phyloP scores from a whole-genome alignment of 2,329 filamentous ascomycete species.

The Fusarium sp. region DNA sequence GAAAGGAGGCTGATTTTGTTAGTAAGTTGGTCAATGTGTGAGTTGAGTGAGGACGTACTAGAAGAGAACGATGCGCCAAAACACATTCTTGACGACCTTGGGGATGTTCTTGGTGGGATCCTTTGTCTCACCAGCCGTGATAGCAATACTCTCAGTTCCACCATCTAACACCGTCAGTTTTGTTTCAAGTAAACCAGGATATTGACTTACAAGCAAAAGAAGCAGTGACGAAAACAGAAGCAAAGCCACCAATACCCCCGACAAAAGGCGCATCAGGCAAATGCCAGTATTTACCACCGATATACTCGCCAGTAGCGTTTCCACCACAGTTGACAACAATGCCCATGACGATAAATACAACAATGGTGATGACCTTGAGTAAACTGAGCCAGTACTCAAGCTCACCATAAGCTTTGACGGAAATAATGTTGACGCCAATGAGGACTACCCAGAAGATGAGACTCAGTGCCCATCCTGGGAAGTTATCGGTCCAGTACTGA shows the following conservation, averaged over 20 bases:
- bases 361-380: slow-evolving; percentile 64
- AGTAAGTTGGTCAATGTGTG: background rate
- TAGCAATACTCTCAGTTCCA: slow-evolving; percentile 73
- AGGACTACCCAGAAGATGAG: slow-evolving; percentile 70
- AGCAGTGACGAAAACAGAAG: slow-evolving; percentile 65
- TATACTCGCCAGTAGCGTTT: slow-evolving; percentile 64
- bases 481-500: slow-evolving; percentile 70
- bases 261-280: slow-evolving; percentile 72
- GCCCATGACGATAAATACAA: slow-evolving; percentile 71
- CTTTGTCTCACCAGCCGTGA: slow-evolving; percentile 74
- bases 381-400: slow-evolving; percentile 68
- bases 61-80: slow-evolving; percentile 71
- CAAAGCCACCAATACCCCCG: slow-evolving; percentile 72
- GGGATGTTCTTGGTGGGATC: slow-evolving; percentile 71
- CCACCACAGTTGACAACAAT: slow-evolving; percentile 65
- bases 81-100: slow-evolving; percentile 72
- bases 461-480: slow-evolving; percentile 72
- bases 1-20: slow-evolving; percentile 49
- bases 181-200: background rate
- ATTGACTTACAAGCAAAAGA: slow-evolving; percentile 65
- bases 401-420: slow-evolving; percentile 52
- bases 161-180: slow-evolving; percentile 41
- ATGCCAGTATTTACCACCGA: slow-evolving; percentile 68
- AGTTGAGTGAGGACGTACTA: slow-evolving; percentile 42
- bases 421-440: slow-evolving; percentile 55